Percentiles rank a stretch among this genome's conserved stretches.
Conservation (phyloP, 768 basidiomycete genomes). For the Kwoniella mangroviensis region DNA sequence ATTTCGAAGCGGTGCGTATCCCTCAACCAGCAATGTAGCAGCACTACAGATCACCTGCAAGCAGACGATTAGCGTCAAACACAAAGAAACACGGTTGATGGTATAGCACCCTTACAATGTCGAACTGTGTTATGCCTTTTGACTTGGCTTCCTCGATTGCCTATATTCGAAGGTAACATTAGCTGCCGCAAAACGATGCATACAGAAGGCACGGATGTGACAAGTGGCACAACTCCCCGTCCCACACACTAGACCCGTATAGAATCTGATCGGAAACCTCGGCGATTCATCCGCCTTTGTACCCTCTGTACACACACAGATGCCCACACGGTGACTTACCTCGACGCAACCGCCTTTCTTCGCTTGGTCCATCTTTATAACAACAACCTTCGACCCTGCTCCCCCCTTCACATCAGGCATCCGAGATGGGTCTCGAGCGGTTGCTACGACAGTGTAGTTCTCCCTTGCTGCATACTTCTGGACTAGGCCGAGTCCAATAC, state of each 20-base stretch:
- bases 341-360: slow-evolving; percentile 18
- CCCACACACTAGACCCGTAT: no score
- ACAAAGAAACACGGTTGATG: neutral
- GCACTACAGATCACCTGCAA: slow-evolving; percentile 38
- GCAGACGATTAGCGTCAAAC: neutral
- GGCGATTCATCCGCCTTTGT: no score
- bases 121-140: slow-evolving; percentile 31
- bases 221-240: no score
- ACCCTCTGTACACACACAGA: no score
- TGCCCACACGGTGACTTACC: no score
- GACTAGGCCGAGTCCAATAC: slow-evolving; percentile 38
- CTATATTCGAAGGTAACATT: slow-evolving; percentile 12
- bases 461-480: slow-evolving; percentile 28
- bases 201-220: no score
- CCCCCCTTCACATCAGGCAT: slow-evolving; percentile 29
- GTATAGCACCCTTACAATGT: slow-evolving; percentile 28
- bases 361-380: slow-evolving; percentile 29
- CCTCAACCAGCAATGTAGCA: slow-evolving; percentile 27
- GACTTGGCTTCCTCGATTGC: slow-evolving; percentile 17
- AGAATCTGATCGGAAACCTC: no score
- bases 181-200: neutral
- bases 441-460: slow-evolving; percentile 35
- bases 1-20: slow-evolving; percentile 20
- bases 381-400: slow-evolving; percentile 32
- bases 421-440: slow-evolving; percentile 26